Conservation (phyloP, 164 flowering plant species). For the Platanus orientalis region DNA sequence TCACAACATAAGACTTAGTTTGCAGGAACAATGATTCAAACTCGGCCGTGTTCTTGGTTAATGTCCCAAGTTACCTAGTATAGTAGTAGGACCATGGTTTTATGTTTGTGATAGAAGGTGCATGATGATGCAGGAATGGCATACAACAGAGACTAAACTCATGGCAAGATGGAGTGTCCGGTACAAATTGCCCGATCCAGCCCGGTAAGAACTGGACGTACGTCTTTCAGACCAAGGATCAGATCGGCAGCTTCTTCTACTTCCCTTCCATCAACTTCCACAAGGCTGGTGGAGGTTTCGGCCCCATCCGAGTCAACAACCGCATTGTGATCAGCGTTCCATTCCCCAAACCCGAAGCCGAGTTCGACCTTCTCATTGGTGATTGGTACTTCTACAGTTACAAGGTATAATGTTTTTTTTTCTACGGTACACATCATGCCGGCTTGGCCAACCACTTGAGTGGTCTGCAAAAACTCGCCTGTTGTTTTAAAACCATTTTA, state of each 20-base stretch:
- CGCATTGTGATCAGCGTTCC: constrained; percentile 49
- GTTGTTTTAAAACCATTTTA: too few species aligned
- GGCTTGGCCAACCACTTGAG: too few species aligned
- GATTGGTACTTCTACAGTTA: constrained; percentile 45
- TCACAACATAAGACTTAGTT: too few species aligned
- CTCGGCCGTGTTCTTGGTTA: too few species aligned
- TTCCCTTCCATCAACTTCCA: constrained; percentile 53
- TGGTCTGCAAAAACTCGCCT: too few species aligned
- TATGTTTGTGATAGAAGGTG: too few species aligned
- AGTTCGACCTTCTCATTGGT: constrained; percentile 65
- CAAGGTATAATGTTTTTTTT: too few species aligned
- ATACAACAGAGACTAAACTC: constrained; percentile 65
- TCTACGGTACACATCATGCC: too few species aligned
- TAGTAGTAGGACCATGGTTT: too few species aligned
- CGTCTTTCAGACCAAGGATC: constrained; percentile 49
- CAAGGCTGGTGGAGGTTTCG: constrained; percentile 68
- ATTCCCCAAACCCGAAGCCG: constrained; percentile 54
- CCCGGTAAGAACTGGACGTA: constrained; percentile 69
- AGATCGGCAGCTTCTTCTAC: too few species aligned
- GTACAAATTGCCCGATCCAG: constrained; percentile 72
- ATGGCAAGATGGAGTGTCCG: constrained; percentile 85
- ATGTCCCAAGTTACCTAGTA: too few species aligned
- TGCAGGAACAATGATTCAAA: too few species aligned
- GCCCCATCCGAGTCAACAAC: constrained; percentile 66
- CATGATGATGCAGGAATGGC: constrained; percentile 51